Conservation (phyloP, 208 protist genomes). For the Dictyostelium gargantuum region DNA sequence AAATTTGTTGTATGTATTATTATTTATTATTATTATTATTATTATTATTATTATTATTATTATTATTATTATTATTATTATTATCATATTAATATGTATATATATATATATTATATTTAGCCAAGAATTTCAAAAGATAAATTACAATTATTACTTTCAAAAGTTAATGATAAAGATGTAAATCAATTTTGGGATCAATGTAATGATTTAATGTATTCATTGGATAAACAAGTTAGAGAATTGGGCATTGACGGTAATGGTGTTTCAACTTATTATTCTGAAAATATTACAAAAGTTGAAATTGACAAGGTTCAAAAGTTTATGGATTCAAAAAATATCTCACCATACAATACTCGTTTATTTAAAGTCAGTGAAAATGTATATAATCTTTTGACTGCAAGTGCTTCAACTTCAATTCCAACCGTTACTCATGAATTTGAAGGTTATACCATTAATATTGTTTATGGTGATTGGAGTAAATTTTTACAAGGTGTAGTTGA, state of each 20-base stretch:
- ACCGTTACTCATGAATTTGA: neutral
- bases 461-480: constrained; percentile 87
- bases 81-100: neutral
- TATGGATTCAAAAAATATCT: constrained; percentile 81
- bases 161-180: neutral
- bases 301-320: constrained; percentile 87
- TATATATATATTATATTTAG: neutral
- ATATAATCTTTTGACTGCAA: neutral
- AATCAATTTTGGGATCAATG: constrained; percentile 73
- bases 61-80: neutral
- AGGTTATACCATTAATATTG: constrained; percentile 82
- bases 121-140: constrained; percentile 77
- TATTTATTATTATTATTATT: no score
- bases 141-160: constrained; percentile 82
- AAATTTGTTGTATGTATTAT: constrained; percentile 85
- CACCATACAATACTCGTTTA: constrained; percentile 89
- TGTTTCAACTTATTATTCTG: constrained; percentile 89
- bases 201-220: constrained; percentile 85
- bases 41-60: no score
- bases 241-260: constrained; percentile 88
- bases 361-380: constrained; percentile 56
- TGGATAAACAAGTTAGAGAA: constrained; percentile 77
- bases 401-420: neutral
- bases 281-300: constrained; percentile 87
- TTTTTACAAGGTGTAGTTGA: constrained; percentile 85